Conservation (phyloP, 2,329 filamentous ascomycete species). For the Fusarium heterosporum region DNA sequence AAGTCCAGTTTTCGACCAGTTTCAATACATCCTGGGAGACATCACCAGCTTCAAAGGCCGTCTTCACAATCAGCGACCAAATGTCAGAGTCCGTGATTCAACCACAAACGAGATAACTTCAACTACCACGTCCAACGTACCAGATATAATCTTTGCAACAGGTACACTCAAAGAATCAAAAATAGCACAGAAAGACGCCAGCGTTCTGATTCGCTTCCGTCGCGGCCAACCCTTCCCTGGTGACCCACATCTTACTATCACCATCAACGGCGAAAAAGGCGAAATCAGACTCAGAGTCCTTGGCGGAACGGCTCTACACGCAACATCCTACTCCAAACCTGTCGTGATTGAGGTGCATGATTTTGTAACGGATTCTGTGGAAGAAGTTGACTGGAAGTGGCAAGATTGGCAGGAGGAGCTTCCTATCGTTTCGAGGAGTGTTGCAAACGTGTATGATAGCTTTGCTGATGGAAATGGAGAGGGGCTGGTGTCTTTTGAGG, state of each 20-base stretch:
- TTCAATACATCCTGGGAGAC: constrained; percentile 61
- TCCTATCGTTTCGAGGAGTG: constrained; percentile 58
- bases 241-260: constrained; percentile 60
- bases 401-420: constrained; percentile 60
- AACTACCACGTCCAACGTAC: constrained; percentile 55
- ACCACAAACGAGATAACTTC: constrained; percentile 49
- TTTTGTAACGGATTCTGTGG: constrained; percentile 58
- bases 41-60: constrained; percentile 53
- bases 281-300: constrained; percentile 58
- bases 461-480: constrained; percentile 55
- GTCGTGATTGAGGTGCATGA: constrained; percentile 65
- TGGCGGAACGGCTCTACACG: constrained; percentile 48
- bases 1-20: constrained; percentile 57
- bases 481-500: constrained; percentile 52
- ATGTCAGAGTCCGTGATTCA: constrained; percentile 51
- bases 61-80: constrained; percentile 59
- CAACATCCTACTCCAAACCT: constrained; percentile 48
- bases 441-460: constrained; percentile 68
- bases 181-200: constrained; percentile 50
- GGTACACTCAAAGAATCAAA: constrained; percentile 51
- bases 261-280: constrained; percentile 63
- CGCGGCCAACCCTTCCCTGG: constrained; percentile 62
- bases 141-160: constrained; percentile 56
- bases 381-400: constrained; percentile 59
- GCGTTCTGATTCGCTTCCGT: constrained; percentile 59